These are phyloP conservation scores for Cadophora sp. DNA, from an alignment of 2,329 filamentous ascomycete species.

Conservation along the genomic window DNA sequence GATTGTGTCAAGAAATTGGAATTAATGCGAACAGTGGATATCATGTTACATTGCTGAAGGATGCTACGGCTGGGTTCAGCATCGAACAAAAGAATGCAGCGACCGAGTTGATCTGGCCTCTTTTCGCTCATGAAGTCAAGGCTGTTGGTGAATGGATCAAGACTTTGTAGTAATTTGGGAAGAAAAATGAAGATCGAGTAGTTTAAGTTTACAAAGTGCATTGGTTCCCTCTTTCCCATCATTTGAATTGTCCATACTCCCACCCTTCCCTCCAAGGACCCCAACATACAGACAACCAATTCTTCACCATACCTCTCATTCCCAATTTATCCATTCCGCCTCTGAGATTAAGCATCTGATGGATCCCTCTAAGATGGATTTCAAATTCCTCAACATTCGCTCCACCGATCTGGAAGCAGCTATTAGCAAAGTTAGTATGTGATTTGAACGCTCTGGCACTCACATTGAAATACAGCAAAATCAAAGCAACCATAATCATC, in stretches of 20 bases:
- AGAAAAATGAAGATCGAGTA: neutral
- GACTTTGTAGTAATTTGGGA: conserved; percentile 23
- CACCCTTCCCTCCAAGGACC: conserved; percentile 36
- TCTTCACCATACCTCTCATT: conserved; percentile 35
- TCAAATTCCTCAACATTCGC: conserved; percentile 35
- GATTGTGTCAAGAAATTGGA: neutral
- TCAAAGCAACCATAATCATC: conserved; percentile 36
- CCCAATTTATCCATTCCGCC: conserved; percentile 31
- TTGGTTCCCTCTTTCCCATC: neutral
- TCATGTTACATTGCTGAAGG: conserved; percentile 40
- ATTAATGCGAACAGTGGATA: conserved; percentile 35
- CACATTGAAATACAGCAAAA: conserved; percentile 37
- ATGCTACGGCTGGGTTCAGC: conserved; percentile 41
- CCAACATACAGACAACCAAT: conserved; percentile 33
- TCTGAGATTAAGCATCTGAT: conserved; percentile 36
- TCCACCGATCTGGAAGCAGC: conserved; percentile 28
- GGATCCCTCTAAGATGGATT: conserved; percentile 36
- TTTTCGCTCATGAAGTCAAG: conserved; percentile 40
- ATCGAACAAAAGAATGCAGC: conserved; percentile 37
- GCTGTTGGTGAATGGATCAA: conserved; percentile 39
- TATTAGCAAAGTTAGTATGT: neutral
- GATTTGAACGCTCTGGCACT: neutral
- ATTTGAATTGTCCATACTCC: conserved; percentile 26
- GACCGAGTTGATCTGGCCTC: conserved; percentile 41
- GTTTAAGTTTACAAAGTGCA: neutral